A percentile compares a stretch with the other conserved stretches of the same genome.
Conservation (phyloP, 768 basidiomycete genomes). For the Phylloporus scabripes region DNA sequence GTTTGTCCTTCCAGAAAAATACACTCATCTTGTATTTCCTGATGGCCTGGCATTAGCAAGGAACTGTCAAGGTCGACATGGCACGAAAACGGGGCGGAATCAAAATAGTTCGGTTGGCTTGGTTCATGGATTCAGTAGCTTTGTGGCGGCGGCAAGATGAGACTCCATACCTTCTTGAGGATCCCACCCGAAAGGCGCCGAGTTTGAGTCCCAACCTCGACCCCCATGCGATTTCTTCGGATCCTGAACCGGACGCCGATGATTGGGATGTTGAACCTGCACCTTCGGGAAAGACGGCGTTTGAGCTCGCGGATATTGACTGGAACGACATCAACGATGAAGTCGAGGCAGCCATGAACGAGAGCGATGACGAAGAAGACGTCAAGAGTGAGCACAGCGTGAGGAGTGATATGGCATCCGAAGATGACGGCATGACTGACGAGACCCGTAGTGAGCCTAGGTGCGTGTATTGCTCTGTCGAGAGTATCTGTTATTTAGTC, state of each 20-base stretch:
- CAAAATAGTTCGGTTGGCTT: constrained; percentile 81
- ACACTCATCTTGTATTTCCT: constrained; percentile 7
- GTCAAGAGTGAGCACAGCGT: constrained; percentile 35
- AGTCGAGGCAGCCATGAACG: constrained; percentile 81
- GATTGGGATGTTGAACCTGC: constrained; percentile 54
- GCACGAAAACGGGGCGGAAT: constrained; percentile 73
- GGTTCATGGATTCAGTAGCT: constrained; percentile 89
- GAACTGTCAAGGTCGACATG: constrained; percentile 86
- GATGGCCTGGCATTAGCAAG: constrained; percentile 45
- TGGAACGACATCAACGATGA: constrained; percentile 85
- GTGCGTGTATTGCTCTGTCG: constrained; percentile 22
- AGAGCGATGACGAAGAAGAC: constrained; percentile 57
- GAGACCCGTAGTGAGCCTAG: constrained; percentile 45
- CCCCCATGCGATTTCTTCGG: constrained; percentile 53
- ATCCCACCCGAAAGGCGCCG: constrained; percentile 39
- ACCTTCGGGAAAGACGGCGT: constrained; percentile 27
- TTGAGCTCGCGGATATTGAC: constrained; percentile 61
- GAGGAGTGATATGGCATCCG: constrained; percentile 41
- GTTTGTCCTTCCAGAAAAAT: constrained; percentile 33
- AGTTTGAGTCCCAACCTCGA: constrained; percentile 43
- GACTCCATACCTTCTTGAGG: constrained; percentile 66
- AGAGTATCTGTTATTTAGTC: constrained; percentile 13
- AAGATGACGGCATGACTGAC: constrained; percentile 47
- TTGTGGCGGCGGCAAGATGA: constrained; percentile 84
- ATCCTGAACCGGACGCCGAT: constrained; percentile 62